phyloP scores from a whole-genome alignment of 257 asterid genomes.

The Solanum chiquidenum region DNA sequence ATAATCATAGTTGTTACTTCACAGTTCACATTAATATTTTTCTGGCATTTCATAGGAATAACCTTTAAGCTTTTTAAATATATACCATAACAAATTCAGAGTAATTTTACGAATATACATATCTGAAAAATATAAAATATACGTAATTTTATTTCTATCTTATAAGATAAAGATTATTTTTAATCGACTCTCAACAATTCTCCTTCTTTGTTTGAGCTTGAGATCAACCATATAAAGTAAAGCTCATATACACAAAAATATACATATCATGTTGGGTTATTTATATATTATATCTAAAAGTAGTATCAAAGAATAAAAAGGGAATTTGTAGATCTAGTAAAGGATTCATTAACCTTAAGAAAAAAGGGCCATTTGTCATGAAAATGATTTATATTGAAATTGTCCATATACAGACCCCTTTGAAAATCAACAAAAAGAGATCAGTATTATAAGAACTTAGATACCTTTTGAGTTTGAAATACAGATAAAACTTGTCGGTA shows the following conservation, averaged over 20 bases:
- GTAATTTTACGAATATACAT: fast-evolving
- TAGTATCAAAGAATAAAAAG: background rate
- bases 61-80: background rate
- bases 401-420: background rate
- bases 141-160: background rate
- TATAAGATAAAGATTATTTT: fast-evolving
- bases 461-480: background rate
- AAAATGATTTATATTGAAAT: background rate
- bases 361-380: background rate
- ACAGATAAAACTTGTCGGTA: background rate
- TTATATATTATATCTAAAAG: background rate
- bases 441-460: background rate
- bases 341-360: background rate
- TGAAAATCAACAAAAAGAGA: background rate
- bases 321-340: background rate
- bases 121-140: background rate
- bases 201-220: fast-evolving
- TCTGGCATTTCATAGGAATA: background rate
- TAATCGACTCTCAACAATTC: fast-evolving
- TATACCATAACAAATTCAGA: background rate
- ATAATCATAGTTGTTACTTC: background rate
- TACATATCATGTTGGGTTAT: background rate
- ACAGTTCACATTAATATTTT: background rate
- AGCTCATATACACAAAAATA: background rate
- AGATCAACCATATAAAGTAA: background rate